phyloP scores from a whole-genome alignment of 805 yeast species.

The Saccharomycopsis lassenensis region DNA sequence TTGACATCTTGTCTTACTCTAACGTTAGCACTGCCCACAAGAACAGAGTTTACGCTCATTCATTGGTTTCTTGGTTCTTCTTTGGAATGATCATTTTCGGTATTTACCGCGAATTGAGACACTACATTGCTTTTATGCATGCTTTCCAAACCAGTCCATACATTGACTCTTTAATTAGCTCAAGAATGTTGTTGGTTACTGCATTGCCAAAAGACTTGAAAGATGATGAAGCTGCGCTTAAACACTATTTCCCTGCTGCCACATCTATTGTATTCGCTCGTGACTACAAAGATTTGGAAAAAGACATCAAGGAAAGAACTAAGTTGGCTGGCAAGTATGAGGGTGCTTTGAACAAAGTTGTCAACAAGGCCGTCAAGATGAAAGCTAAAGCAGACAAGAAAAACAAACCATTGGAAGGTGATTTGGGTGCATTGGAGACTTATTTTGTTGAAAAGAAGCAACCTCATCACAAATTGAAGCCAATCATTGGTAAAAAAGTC shows the following conservation, averaged over 20 bases:
- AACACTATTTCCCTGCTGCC: constrained; percentile 53
- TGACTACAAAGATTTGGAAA: constrained; percentile 44
- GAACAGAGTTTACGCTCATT: constrained; percentile 62
- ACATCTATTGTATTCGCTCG: constrained; percentile 52
- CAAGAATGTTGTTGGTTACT: constrained; percentile 63
- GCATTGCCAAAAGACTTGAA: constrained; percentile 44
- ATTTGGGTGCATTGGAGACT: constrained; percentile 43
- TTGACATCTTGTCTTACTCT: constrained; percentile 53
- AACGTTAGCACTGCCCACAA: constrained; percentile 53
- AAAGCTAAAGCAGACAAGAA: constrained; percentile 50
- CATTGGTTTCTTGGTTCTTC: constrained; percentile 63
- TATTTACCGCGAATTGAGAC: constrained; percentile 64
- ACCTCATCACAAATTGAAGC: constrained; percentile 70
- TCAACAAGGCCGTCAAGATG: constrained; percentile 47
- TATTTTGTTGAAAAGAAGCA: constrained; percentile 67
- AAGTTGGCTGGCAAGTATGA: constrained; percentile 54
- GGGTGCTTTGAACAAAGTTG: constrained; percentile 47
- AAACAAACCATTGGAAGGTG: constrained; percentile 41
- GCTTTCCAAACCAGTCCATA: constrained; percentile 63
- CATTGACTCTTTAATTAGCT: constrained; percentile 56
- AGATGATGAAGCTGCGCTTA: constrained; percentile 39
- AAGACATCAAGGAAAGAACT: constrained; percentile 50
- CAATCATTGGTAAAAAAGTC: constrained; percentile 72
- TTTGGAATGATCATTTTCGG: constrained; percentile 56
- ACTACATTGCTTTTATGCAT: constrained; percentile 63